Base-by-base conservation (phyloP, 2,329 filamentous ascomycete genomes). In the Diaporthe australafricana region DNA sequence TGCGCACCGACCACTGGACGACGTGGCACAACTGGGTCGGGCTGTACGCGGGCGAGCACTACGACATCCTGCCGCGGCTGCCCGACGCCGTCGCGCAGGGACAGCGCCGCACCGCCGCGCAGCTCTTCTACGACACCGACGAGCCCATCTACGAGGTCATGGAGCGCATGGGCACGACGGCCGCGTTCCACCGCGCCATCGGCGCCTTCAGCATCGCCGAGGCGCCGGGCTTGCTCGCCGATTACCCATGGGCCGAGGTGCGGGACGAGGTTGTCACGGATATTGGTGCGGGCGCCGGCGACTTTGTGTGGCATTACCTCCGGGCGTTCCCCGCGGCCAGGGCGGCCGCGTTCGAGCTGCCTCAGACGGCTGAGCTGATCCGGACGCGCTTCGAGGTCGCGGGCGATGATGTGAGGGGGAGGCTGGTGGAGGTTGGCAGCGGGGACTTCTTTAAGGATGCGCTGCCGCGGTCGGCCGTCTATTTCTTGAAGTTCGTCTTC, bases 11-110 rank as follows among this genome's bases (percentile, higher is more conserved):
- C 65, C 83, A 86, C 74, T 85, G 83, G 83, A 84, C 82, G 0
- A 81, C 84, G 73, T 86, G 83, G 84, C 80, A 77, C 25, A 80
- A 80, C 72, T 85, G 84, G 84, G 83, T 83, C 2, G 76, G 80
- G 2, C 78, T 85, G 1, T 85, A 85, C 71, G 83, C 81, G 7
- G 82, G 81, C 70, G 75, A 84, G 65, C 85, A 84, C 75, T 86
- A 84, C 75, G 82, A 85, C 71, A 82, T 84, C 47, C 81, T 83
- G 0, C 75, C 79, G 3, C 80, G 82, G 6, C 82, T 85, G 30
- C 84, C 83, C 0, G 74, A 66, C 0, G 75, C 81, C 1, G 25
- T 79, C 20, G 63, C 68, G 3, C 68, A 67, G 9, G 79, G 74
- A 11, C 72, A 73, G 11, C 73, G 57, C 1, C 78, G 81, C 17